phyloP scores from a whole-genome alignment of 2,329 filamentous ascomycete genomes.

The Cercospora citrullina region DNA sequence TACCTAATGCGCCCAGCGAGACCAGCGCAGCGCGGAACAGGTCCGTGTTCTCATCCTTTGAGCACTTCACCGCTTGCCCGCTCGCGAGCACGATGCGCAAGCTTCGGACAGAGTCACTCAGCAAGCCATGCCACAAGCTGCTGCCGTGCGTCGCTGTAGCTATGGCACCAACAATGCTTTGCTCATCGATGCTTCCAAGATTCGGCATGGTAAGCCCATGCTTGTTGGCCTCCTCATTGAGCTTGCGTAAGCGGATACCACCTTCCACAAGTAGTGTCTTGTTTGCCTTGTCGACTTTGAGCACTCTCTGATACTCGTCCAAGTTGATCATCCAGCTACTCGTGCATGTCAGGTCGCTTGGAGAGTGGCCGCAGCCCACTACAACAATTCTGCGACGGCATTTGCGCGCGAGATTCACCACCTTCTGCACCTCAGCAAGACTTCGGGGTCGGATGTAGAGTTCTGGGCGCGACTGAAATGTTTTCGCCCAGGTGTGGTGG shows the following conservation, averaged over 20 bases:
- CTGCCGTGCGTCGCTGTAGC: slow-evolving; percentile 92
- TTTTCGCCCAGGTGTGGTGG: slow-evolving; percentile 93
- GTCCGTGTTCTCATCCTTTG: slow-evolving; percentile 64
- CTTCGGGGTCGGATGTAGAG: slow-evolving; percentile 85
- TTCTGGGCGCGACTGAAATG: slow-evolving; percentile 85
- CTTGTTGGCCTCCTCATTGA: slow-evolving; percentile 72
- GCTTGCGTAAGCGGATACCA: slow-evolving; percentile 77
- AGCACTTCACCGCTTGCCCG: slow-evolving; percentile 71
- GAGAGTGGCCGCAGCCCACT: slow-evolving; percentile 89
- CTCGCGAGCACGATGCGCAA: slow-evolving; percentile 81
- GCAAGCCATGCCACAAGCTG: slow-evolving; percentile 76
- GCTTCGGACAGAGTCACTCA: slow-evolving; percentile 74
- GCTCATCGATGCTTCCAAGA: slow-evolving; percentile 90
- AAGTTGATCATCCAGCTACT: slow-evolving; percentile 94
- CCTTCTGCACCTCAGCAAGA: slow-evolving; percentile 77
- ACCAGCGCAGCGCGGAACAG: slow-evolving; percentile 87
- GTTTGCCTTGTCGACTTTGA: slow-evolving; percentile 66
- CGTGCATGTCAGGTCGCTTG: slow-evolving; percentile 87
- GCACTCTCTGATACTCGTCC: slow-evolving; percentile 73
- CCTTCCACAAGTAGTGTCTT: slow-evolving; percentile 75
- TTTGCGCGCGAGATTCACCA: slow-evolving; percentile 74
- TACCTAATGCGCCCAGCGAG: slow-evolving; percentile 84
- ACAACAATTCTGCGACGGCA: slow-evolving; percentile 80
- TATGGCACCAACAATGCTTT: slow-evolving; percentile 89
- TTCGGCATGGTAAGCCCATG: slow-evolving; percentile 84